Evolutionary conservation across 1,284 basidiomycete genomes (phyloP).

Genomic region (Ustilago nuda): DNA sequence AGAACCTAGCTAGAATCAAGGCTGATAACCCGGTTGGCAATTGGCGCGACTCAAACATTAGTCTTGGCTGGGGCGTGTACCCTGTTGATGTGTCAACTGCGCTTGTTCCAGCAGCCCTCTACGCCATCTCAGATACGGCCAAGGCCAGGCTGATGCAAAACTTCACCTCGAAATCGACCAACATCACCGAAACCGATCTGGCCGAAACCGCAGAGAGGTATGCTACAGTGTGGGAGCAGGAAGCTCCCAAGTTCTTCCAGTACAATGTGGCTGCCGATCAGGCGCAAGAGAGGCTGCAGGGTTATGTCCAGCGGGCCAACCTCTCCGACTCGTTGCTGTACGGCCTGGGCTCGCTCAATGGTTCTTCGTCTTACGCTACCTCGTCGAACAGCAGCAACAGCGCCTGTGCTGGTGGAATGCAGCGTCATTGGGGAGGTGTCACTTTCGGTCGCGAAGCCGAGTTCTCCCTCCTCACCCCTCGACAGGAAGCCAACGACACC

Average conservation of each 20-base stretch:
- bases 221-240: constrained; percentile 71
- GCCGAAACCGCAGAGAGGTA: constrained; percentile 66
- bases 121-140: constrained; percentile 71
- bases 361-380: constrained; percentile 6
- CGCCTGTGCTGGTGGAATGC: constrained; percentile 2
- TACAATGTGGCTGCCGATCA: constrained; percentile 68
- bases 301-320: constrained; percentile 71
- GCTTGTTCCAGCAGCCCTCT: constrained; percentile 72
- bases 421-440: constrained; percentile 14
- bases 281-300: constrained; percentile 69
- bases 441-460: constrained; percentile 18
- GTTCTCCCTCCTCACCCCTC: constrained; percentile 8
- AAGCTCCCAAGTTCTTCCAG: constrained; percentile 71
- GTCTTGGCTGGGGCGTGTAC: constrained; percentile 72
- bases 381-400: constrained; percentile 14
- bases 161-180: constrained; percentile 33
- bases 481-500: constrained; percentile 18
- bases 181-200: constrained; percentile 31
- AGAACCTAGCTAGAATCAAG: constrained; percentile 69
- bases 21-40: constrained; percentile 71
- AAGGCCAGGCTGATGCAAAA: constrained; percentile 68
- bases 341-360: constrained; percentile 49
- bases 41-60: constrained; percentile 73
- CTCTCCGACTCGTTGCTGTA: constrained; percentile 69
- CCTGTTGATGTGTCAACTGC: constrained; percentile 73